Percentiles rank a stretch among this genome's conserved stretches.
Conservation (phyloP, 257 asterid species). For the Knoxia roxburghii region DNA sequence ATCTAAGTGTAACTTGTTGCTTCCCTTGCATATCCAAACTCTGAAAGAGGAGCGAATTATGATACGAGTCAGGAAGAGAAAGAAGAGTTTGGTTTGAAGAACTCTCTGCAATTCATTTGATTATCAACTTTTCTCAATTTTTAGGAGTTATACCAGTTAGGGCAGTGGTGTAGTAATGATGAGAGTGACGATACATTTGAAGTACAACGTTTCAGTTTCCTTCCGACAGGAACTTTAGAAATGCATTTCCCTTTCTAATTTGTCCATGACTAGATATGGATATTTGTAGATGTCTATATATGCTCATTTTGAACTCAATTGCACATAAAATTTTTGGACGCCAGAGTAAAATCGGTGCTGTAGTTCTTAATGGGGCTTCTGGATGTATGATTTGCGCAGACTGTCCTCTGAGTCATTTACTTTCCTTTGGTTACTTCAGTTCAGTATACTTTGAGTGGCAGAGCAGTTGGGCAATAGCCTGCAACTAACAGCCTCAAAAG, state of each 20-base stretch:
- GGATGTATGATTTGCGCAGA: not conserved
- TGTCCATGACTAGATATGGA: not conserved
- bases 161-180: not conserved
- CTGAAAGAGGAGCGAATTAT: not conserved
- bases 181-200: too few species aligned
- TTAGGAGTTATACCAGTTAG: not conserved
- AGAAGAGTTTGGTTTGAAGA: not conserved
- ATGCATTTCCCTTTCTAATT: not conserved
- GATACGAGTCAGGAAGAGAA: not conserved
- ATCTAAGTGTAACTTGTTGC: not conserved
- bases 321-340: not conserved
- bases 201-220: not conserved
- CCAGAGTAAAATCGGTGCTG: not conserved
- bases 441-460: not conserved
- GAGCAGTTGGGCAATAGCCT: not conserved
- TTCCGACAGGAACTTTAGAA: not conserved
- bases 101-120: not conserved
- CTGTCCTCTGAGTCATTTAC: not conserved
- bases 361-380: not conserved
- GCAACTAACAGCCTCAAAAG: not conserved
- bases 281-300: not conserved
- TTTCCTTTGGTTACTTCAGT: too few species aligned
- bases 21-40: not conserved
- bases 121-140: not conserved
- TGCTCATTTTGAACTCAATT: not conserved